Base-by-base conservation (phyloP, 1,284 basidiomycete genomes). In the Cryptococcus sp. region DNA sequence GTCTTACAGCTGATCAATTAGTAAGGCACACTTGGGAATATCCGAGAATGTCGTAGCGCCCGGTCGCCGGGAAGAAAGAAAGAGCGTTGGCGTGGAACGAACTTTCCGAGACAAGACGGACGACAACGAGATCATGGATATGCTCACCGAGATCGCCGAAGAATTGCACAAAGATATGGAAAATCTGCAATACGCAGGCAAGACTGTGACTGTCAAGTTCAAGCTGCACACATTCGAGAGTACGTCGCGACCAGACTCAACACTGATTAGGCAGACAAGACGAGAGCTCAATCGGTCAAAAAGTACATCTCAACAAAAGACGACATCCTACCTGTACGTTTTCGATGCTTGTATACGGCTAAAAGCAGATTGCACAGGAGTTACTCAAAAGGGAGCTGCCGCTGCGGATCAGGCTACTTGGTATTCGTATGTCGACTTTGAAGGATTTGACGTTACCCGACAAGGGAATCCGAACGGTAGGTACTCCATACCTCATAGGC, bases 1-100 rank as follows among this genome's bases (percentile, higher is more conserved):
- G n/a, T n/a, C n/a, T n/a, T 46, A 59, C 62, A 11, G 48, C 65
- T 13, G 23, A 41, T 11, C 31, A 34, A n/a, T 19, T 45, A 72
- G 69, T 52, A 67, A 81, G 55, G 85, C 85, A 0, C 82, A 91
- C 70, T 82, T 96, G 7, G 92, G 92, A 3, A 85, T 96, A 40
- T 85, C 86, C 1, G 87, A 85, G 3, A 96, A 91, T 61, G 74
- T 81, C 3, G 89, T 96, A 10, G 78, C 84, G 54, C 85, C 90
- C 1, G 78, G 82, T 46, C 80, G 80, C 56, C 78, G 90, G 54
- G 87, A 88, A 60, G 86, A 88, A 64, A 78, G 87, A 43, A 94
- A 92, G 76, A 91, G 88, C 56, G 88, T 96, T 34, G 91, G 92
- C 1, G 83, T 86, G 18, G 92, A 97, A 76, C 79, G 88, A 51